Evolutionary conservation across 2,329 filamentous ascomycete species (phyloP).

Genomic region (Colletotrichum lindemuthianum): DNA sequence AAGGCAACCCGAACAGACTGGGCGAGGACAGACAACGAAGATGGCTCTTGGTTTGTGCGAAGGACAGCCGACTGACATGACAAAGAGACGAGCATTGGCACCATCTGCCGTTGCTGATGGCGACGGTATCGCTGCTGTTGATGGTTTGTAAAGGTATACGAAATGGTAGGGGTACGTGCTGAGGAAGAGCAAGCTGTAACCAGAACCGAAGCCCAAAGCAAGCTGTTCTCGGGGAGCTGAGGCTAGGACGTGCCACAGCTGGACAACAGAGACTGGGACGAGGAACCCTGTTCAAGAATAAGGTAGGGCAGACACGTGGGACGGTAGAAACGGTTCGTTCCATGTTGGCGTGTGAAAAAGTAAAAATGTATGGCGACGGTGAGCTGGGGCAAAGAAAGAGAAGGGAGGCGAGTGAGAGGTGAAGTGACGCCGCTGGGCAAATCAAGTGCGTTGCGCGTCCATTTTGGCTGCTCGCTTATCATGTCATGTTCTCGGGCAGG

Average conservation of each 20-base stretch:
- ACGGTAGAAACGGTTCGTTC: constrained; percentile 36
- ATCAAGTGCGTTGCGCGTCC: constrained; percentile 12
- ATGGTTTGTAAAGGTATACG: background rate
- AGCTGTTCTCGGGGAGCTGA: constrained; percentile 1
- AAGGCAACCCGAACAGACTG: constrained; percentile 4
- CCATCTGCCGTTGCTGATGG: constrained; percentile 4
- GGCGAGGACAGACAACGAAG: background rate
- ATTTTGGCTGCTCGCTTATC: background rate
- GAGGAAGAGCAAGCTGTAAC: background rate
- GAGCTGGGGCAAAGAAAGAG: constrained; percentile 22
- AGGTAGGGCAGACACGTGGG: constrained; percentile 30
- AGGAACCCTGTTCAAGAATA: constrained; percentile 24
- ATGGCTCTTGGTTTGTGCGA: constrained; percentile 21
- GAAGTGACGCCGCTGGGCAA: constrained; percentile 17
- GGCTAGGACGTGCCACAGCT: constrained; percentile 1
- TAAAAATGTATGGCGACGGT: constrained; percentile 28
- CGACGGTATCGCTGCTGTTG: constrained; percentile 3
- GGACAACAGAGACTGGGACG: constrained; percentile 2
- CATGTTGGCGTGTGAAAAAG: constrained; percentile 30
- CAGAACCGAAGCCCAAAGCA: no score
- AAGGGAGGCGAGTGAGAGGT: background rate
- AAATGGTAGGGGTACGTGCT: constrained; percentile 18
- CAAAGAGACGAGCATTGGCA: background rate
- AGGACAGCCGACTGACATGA: background rate
- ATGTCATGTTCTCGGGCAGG: no score